Evolutionary conservation across 371 early-diverging fungal genomes (phyloP).

Genomic region (Mortierella sp.): DNA sequence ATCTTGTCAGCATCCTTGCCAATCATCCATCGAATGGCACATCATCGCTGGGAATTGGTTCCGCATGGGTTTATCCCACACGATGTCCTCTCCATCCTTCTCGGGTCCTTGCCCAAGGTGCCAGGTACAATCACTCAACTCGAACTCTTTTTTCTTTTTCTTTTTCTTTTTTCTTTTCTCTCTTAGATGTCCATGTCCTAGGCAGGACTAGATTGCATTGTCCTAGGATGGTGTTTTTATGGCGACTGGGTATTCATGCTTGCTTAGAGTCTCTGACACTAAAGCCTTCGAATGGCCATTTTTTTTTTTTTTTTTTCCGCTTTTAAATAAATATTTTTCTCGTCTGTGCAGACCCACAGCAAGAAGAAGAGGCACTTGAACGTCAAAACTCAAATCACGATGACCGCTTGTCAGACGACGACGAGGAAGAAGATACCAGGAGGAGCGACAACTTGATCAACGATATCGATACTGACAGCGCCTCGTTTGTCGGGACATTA

Average conservation of each 20-base stretch:
- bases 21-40: conserved; percentile 18
- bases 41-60: conserved; percentile 47
- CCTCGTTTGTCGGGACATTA: background rate
- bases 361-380: conserved; percentile 35
- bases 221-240: too few relatives aligned
- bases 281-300: background rate
- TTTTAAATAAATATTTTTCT: background rate
- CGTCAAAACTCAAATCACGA: conserved; percentile 37
- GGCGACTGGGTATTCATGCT: background rate
- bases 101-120: conserved; percentile 51
- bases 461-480: conserved; percentile 6
- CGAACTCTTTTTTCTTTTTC: background rate
- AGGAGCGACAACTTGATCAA: conserved; percentile 2
- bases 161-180: too few relatives aligned
- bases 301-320: background rate
- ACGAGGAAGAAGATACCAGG: conserved; percentile 44
- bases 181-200: background rate
- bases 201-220: too few relatives aligned
- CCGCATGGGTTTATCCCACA: conserved; percentile 42
- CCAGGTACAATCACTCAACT: conserved; percentile 26
- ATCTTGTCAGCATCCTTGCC: background rate
- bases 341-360: conserved; percentile 26
- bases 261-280: background rate
- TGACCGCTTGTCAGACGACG: conserved; percentile 48
- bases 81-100: conserved; percentile 45